phyloP scores from a whole-genome alignment of 2,329 filamentous ascomycete genomes.

The Trematosphaeria pertusa region DNA sequence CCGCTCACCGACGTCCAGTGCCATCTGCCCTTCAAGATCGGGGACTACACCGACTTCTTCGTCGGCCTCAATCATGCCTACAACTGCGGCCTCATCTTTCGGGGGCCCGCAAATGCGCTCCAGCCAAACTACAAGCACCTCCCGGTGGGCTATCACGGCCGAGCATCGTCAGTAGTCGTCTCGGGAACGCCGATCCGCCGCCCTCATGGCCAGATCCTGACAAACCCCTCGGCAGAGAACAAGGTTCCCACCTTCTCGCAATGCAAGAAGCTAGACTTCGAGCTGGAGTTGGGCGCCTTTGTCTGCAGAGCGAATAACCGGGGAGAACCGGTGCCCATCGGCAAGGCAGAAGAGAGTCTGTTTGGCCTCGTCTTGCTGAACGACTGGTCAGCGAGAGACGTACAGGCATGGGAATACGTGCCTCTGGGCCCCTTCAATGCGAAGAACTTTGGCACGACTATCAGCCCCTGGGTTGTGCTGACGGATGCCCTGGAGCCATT shows the following conservation, averaged over 20 bases:
- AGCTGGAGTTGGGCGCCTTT: slow-evolving; percentile 81
- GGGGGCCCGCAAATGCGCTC: slow-evolving; percentile 73
- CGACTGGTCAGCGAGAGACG: slow-evolving; percentile 84
- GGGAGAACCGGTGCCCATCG: slow-evolving; percentile 68
- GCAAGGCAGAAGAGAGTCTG: slow-evolving; percentile 71
- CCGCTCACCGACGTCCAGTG: slow-evolving; percentile 65
- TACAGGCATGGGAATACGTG: slow-evolving; percentile 85
- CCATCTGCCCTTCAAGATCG: slow-evolving; percentile 78
- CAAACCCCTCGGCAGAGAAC: slow-evolving; percentile 66
- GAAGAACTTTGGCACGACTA: slow-evolving; percentile 82
- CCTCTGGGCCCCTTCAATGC: slow-evolving; percentile 82
- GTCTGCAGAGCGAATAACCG: slow-evolving; percentile 70
- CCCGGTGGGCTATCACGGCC: slow-evolving; percentile 82
- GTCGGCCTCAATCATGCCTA: slow-evolving; percentile 80
- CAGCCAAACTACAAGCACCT: slow-evolving; percentile 84
- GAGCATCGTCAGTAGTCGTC: slow-evolving; percentile 76
- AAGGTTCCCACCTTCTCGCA: slow-evolving; percentile 70
- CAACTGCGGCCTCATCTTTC: slow-evolving; percentile 74
- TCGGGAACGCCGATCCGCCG: slow-evolving; percentile 76
- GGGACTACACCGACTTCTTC: slow-evolving; percentile 88
- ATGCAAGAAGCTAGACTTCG: slow-evolving; percentile 74
- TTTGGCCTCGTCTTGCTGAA: slow-evolving; percentile 86
- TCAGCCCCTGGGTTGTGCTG: slow-evolving; percentile 81
- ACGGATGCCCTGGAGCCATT: slow-evolving; percentile 78
- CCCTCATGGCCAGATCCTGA: slow-evolving; percentile 76